A percentile compares a stretch with the other conserved stretches of the same genome.
phyloP scores from a whole-genome alignment of 1,284 basidiomycete genomes.

The Waitea zeae region DNA sequence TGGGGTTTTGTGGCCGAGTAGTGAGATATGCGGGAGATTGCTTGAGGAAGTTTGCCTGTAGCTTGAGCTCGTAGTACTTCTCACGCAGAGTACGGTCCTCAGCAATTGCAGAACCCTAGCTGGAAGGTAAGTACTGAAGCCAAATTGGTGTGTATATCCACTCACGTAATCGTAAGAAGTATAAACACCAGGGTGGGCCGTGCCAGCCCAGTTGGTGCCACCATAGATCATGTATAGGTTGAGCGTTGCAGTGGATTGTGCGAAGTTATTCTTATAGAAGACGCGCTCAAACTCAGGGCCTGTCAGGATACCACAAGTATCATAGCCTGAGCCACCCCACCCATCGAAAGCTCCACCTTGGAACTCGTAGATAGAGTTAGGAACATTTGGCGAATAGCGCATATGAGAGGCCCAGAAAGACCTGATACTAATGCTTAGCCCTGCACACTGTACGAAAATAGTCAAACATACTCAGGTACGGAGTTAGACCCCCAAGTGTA shows the following conservation, averaged over 20 bases:
- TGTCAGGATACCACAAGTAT: constrained; percentile 11
- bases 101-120: constrained; percentile 17
- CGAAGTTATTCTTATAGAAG: constrained; percentile 30
- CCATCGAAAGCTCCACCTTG: constrained; percentile 35
- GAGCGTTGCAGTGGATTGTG: constrained; percentile 26
- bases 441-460: too few relatives aligned
- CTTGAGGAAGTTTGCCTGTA: constrained; percentile 25
- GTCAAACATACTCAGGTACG: constrained; percentile 24
- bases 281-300: constrained; percentile 27
- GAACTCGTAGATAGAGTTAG: constrained; percentile 27
- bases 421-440: too few relatives aligned
- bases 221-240: constrained; percentile 33
- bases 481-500: constrained; percentile 23
- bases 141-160: background rate
- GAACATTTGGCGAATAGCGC: constrained; percentile 16
- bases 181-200: constrained; percentile 22
- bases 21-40: constrained; percentile 21
- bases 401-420: constrained; percentile 22
- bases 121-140: background rate
- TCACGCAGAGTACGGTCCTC: constrained; percentile 23
- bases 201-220: constrained; percentile 29
- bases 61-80: constrained; percentile 27
- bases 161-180: constrained; percentile 23
- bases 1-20: constrained; percentile 8
- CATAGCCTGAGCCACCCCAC: constrained; percentile 18